These are phyloP conservation scores for Soucietia sequanensis DNA, from an alignment of 805 yeast genomes.

Conservation along the genomic window DNA sequence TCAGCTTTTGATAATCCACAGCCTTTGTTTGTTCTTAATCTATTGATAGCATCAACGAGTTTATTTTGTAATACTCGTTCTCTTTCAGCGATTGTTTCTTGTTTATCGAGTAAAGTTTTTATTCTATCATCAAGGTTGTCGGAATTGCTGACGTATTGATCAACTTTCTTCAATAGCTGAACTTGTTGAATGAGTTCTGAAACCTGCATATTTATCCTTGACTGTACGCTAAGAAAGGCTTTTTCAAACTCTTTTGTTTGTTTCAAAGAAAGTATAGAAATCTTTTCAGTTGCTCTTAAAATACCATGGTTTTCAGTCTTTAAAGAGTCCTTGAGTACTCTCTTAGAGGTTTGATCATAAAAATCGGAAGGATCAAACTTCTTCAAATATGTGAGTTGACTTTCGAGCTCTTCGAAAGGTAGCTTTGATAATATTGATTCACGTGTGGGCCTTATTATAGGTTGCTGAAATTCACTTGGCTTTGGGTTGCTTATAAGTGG, in stretches of 20 bases:
- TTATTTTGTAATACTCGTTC: background rate
- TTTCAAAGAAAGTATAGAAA: background rate
- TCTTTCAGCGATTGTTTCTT: background rate
- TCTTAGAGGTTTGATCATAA: background rate
- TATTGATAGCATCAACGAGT: background rate
- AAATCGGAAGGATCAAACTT: background rate
- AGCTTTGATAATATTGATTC: constrained; percentile 8
- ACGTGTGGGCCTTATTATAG: background rate
- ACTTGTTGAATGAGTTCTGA: constrained; percentile 22
- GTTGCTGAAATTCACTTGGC: background rate
- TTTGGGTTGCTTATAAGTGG: background rate
- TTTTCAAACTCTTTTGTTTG: constrained; percentile 20
- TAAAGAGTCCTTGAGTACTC: background rate
- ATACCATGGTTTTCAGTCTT: too few species aligned
- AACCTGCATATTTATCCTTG: constrained; percentile 19
- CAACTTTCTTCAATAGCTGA: constrained; percentile 7
- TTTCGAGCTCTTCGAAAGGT: constrained; percentile 18
- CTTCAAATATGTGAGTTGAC: constrained; percentile 10
- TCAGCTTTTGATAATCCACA: constrained; percentile 28
- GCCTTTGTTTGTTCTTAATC: background rate
- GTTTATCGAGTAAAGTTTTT: background rate
- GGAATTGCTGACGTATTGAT: constrained; percentile 1
- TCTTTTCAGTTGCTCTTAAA: too few species aligned
- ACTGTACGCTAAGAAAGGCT: constrained; percentile 16
- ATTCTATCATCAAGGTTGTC: background rate